Evolutionary conservation across 257 asterid genomes (phyloP).

Genomic region (Echites panduratus): DNA sequence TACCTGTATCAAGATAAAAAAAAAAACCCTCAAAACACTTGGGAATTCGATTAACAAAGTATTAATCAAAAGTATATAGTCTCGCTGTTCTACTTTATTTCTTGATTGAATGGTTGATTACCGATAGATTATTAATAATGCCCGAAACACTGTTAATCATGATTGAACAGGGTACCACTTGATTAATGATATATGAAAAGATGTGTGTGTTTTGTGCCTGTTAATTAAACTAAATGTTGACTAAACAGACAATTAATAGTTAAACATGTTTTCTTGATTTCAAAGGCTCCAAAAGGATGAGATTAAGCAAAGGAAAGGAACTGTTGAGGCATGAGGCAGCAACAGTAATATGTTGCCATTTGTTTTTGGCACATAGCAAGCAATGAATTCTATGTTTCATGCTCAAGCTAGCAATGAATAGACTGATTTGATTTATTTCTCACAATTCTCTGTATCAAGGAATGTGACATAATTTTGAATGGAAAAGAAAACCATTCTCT

Average conservation of each 20-base stretch:
- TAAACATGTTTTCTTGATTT: slow-evolving; percentile 15
- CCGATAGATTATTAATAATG: slow-evolving; percentile 5
- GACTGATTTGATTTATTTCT: slow-evolving; percentile 13
- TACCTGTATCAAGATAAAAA: slow-evolving; percentile 7
- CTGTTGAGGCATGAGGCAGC: not conserved
- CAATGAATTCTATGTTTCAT: not conserved
- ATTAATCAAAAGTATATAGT: slow-evolving; percentile 14
- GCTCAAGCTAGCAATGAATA: slow-evolving; percentile 8
- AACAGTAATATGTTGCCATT: not conserved
- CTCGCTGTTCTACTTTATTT: not conserved
- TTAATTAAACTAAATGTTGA: slow-evolving; percentile 11
- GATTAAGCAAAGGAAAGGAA: slow-evolving; percentile 17
- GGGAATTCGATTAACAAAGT: slow-evolving; percentile 16
- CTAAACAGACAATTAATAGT: slow-evolving; percentile 12
- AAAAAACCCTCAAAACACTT: slow-evolving; percentile 7
- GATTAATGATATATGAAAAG: slow-evolving; percentile 12
- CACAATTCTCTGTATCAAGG: not conserved
- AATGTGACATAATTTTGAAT: not conserved
- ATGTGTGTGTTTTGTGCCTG: slow-evolving; percentile 7
- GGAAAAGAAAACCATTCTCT: not conserved
- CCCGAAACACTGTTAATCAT: slow-evolving; percentile 5
- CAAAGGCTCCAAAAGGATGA: slow-evolving; percentile 9
- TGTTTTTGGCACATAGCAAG: slow-evolving; percentile 13
- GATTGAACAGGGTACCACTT: slow-evolving; percentile 19
- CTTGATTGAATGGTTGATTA: not conserved